Conservation (phyloP, 1,284 basidiomycete genomes). For the Cryptococcus depauperatus region DNA sequence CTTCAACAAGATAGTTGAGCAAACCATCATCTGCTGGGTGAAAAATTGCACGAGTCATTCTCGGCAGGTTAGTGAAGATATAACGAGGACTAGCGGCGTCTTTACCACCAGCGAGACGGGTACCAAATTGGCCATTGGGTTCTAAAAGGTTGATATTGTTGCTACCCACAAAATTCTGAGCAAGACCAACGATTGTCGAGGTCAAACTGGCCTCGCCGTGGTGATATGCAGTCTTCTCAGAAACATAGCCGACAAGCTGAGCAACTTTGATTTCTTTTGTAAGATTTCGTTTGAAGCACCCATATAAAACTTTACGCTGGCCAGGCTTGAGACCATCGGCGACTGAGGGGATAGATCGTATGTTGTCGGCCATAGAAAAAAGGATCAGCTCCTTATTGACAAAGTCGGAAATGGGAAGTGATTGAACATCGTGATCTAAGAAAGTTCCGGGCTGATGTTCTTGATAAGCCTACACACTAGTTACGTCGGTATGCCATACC, state of each 20-base stretch:
- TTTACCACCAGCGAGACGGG: conserved; percentile 73
- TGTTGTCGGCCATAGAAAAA: conserved; percentile 99
- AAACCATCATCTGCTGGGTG: conserved; percentile 78
- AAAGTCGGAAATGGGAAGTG: conserved; percentile 86
- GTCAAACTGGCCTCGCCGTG: conserved; percentile 86
- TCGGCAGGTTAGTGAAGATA: conserved; percentile 78
- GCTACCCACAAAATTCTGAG: conserved; percentile 89
- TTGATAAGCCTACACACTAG: neutral
- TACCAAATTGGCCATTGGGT: conserved; percentile 96
- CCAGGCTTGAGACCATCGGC: conserved; percentile 98
- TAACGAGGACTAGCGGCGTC: conserved; percentile 96
- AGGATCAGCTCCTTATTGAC: conserved; percentile 98
- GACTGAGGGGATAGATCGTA: conserved; percentile 88
- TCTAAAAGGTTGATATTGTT: conserved; percentile 90
- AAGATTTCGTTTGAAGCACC: conserved; percentile 88
- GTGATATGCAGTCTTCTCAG: conserved; percentile 91
- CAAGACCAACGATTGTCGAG: conserved; percentile 85
- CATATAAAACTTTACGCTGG: conserved; percentile 94
- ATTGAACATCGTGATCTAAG: conserved; percentile 78
- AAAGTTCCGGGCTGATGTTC: conserved; percentile 77
- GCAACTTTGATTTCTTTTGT: conserved; percentile 93
- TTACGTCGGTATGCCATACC: conserved; percentile 46
- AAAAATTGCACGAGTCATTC: conserved; percentile 72
- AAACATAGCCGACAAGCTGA: conserved; percentile 89
- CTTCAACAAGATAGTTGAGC: conserved; percentile 77